A percentile compares a stretch with the other conserved stretches of the same genome.
Conservation (phyloP, 768 basidiomycete species). For the Tricholoma sp. region DNA sequence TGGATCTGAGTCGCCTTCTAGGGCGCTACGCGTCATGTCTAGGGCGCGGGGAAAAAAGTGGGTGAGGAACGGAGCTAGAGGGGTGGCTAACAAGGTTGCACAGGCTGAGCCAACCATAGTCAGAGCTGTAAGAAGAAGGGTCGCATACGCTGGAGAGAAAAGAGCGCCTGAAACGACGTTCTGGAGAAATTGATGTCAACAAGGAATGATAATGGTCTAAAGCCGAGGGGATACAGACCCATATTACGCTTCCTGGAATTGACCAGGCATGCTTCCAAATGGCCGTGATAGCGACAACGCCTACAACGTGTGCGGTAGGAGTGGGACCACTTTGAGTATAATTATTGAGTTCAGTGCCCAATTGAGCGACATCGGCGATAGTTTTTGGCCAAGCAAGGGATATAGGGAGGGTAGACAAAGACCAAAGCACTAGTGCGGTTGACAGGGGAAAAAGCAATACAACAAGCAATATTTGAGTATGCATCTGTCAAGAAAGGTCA, state of each 20-base stretch:
- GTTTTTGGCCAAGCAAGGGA: conserved; percentile 74
- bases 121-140: conserved; percentile 74
- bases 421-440: conserved; percentile 64
- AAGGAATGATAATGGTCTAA: background rate
- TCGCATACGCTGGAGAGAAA: conserved; percentile 78
- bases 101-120: conserved; percentile 85
- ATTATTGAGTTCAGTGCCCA: conserved; percentile 70
- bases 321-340: conserved; percentile 69
- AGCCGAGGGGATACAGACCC: conserved; percentile 49
- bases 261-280: conserved; percentile 99
- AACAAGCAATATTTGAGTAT: conserved; percentile 37
- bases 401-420: conserved; percentile 76
- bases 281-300: conserved; percentile 77
- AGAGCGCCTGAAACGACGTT: conserved; percentile 88
- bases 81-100: conserved; percentile 75
- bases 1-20: conserved; percentile 61
- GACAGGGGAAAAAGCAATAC: conserved; percentile 58
- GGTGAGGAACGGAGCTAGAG: conserved; percentile 79
- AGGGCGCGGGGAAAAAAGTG: conserved; percentile 81
- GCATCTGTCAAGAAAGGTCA: conserved; percentile 21
- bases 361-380: conserved; percentile 66
- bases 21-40: conserved; percentile 75
- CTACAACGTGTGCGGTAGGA: conserved; percentile 71
- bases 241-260: conserved; percentile 88
- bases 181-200: conserved; percentile 34